Evolutionary conservation across 2,329 filamentous ascomycete genomes (phyloP).

Genomic region (Paraconiothyrium brasiliense): DNA sequence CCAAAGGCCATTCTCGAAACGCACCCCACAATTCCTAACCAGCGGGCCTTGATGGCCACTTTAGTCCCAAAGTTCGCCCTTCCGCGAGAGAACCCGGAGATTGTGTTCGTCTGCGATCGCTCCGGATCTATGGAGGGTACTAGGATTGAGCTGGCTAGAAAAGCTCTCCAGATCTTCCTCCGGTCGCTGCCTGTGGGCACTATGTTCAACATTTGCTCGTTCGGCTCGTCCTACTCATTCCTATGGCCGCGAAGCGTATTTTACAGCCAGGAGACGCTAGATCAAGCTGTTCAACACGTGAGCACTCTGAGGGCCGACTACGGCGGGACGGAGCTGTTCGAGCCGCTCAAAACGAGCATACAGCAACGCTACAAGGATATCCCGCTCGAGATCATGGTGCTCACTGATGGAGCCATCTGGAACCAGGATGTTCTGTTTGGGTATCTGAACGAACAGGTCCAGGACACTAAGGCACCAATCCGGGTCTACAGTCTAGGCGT

Average conservation of each 20-base stretch:
- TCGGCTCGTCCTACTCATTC: conserved; percentile 61
- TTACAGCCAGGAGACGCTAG: conserved; percentile 57
- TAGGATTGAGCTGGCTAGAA: conserved; percentile 63
- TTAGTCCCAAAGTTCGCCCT: conserved; percentile 76
- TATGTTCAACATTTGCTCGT: conserved; percentile 77
- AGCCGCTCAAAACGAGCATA: conserved; percentile 59
- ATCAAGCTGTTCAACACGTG: conserved; percentile 56
- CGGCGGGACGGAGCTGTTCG: conserved; percentile 64
- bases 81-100: conserved; percentile 65
- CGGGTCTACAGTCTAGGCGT: conserved; percentile 68
- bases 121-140: conserved; percentile 70
- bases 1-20: conserved; percentile 73
- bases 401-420: conserved; percentile 67
- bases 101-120: conserved; percentile 77
- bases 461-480: conserved; percentile 54
- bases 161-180: conserved; percentile 70
- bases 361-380: conserved; percentile 56
- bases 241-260: conserved; percentile 59
- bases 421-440: conserved; percentile 58
- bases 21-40: conserved; percentile 68
- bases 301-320: conserved; percentile 56
- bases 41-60: conserved; percentile 74
- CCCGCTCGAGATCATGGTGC: conserved; percentile 62
- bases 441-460: conserved; percentile 57
- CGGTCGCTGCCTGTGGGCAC: conserved; percentile 71